A percentile compares a stretch with the other conserved stretches of the same genome.
These are phyloP conservation scores for Monosporascus sp. DNA, from an alignment of 2,329 filamentous ascomycete species.

Conservation along the genomic window DNA sequence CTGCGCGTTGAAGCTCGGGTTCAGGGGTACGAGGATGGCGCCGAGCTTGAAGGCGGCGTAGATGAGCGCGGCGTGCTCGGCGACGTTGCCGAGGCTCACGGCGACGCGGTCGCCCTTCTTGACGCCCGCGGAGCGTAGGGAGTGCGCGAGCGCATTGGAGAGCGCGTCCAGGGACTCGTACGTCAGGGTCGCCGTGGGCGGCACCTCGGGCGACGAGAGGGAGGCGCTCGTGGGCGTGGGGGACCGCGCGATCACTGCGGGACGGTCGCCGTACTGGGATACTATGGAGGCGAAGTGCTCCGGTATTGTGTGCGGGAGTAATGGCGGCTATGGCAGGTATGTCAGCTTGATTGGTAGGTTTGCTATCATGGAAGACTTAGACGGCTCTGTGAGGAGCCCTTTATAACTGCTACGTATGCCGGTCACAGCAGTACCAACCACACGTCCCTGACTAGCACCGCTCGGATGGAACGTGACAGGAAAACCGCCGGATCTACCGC, in stretches of 20 bases:
- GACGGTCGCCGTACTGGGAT: conserved; percentile 56
- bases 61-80: conserved; percentile 77
- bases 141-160: conserved; percentile 71
- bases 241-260: conserved; percentile 49
- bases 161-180: conserved; percentile 70
- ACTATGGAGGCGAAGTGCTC: conserved; percentile 67
- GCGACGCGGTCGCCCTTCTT: conserved; percentile 79
- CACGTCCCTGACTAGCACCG: background rate
- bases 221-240: conserved; percentile 26
- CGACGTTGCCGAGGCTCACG: conserved; percentile 77
- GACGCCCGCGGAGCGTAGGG: conserved; percentile 66
- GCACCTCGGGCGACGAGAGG: conserved; percentile 37
- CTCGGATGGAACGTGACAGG: too few species aligned
- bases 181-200: conserved; percentile 62
- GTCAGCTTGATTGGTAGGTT: too few species aligned
- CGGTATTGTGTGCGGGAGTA: conserved; percentile 65
- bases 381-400: too few species aligned
- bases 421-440: background rate
- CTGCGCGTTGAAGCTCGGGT: conserved; percentile 76
- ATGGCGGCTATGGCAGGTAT: conserved; percentile 47
- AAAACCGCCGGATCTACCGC: too few species aligned
- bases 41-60: conserved; percentile 93
- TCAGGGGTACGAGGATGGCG: conserved; percentile 88
- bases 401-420: background rate
- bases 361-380: too few species aligned